These are phyloP conservation scores for Paraphoma chrysanthemicola DNA, from an alignment of 2,329 filamentous ascomycete genomes.

Conservation along the genomic window DNA sequence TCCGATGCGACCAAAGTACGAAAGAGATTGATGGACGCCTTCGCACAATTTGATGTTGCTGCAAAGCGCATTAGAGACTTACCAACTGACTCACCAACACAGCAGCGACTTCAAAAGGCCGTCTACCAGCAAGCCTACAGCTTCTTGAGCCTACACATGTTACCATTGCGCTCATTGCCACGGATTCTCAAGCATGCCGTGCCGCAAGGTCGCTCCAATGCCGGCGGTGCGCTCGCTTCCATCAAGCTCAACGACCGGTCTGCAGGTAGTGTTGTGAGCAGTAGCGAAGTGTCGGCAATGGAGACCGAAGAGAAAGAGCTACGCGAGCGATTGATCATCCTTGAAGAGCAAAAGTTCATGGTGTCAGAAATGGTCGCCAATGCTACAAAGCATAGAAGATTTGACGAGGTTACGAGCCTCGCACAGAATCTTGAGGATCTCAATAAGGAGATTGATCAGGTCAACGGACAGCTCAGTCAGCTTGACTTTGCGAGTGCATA, in stretches of 20 bases:
- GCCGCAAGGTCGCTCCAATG: conserved; percentile 54
- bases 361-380: conserved; percentile 84
- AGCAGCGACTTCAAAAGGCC: conserved; percentile 77
- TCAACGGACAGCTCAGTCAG: conserved; percentile 69
- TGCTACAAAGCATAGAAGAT: conserved; percentile 76
- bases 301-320: conserved; percentile 86
- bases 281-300: conserved; percentile 68
- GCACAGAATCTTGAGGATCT: conserved; percentile 83
- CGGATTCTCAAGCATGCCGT: conserved; percentile 62
- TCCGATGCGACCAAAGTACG: conserved; percentile 87
- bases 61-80: conserved; percentile 83
- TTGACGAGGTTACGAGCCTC: conserved; percentile 85
- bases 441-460: conserved; percentile 74
- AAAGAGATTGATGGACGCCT: conserved; percentile 87
- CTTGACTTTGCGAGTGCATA: conserved; percentile 69
- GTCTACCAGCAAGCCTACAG: conserved; percentile 82
- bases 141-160: conserved; percentile 89
- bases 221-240: conserved; percentile 59
- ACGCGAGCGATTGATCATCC: conserved; percentile 78
- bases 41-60: conserved; percentile 84
- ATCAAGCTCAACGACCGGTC: conserved; percentile 66
- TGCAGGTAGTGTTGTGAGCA: conserved; percentile 61
- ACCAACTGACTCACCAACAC: conserved; percentile 73
- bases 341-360: conserved; percentile 91
- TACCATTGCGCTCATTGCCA: conserved; percentile 71